These are phyloP conservation scores for Morella rubra DNA, from an alignment of 306 rosid genomes.

Conservation along the genomic window DNA sequence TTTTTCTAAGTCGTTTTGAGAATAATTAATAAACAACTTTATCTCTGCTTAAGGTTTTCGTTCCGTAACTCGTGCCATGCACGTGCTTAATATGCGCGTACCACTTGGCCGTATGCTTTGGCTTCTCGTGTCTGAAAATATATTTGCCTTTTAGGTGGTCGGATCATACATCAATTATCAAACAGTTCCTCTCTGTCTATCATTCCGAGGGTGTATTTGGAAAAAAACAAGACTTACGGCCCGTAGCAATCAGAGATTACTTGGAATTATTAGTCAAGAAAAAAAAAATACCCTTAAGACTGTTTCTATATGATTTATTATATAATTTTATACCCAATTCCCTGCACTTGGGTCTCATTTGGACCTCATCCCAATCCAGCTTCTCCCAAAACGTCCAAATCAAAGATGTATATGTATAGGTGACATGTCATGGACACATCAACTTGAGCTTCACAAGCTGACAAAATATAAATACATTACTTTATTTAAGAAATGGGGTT, in stretches of 20 bases:
- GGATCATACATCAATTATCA: conserved; percentile 17
- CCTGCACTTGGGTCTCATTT: neutral
- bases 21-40: no score
- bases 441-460: neutral
- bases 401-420: neutral
- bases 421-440: neutral
- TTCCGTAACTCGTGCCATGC: neutral
- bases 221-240: neutral
- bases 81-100: conserved; percentile 4
- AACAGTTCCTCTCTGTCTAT: conserved; percentile 12
- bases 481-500: neutral
- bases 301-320: neutral
- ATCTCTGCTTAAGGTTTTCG: neutral
- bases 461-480: neutral
- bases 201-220: neutral
- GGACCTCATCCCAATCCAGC: neutral
- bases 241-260: conserved; percentile 2
- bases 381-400: neutral
- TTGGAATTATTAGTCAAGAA: neutral
- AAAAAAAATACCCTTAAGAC: neutral
- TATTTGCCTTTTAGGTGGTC: conserved; percentile 13
- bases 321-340: neutral
- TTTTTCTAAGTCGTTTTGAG: no score
- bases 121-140: neutral
- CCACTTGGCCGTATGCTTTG: neutral